These are phyloP conservation scores for Hemileccinum hortonii DNA, from an alignment of 1,284 basidiomycete genomes.

Conservation along the genomic window DNA sequence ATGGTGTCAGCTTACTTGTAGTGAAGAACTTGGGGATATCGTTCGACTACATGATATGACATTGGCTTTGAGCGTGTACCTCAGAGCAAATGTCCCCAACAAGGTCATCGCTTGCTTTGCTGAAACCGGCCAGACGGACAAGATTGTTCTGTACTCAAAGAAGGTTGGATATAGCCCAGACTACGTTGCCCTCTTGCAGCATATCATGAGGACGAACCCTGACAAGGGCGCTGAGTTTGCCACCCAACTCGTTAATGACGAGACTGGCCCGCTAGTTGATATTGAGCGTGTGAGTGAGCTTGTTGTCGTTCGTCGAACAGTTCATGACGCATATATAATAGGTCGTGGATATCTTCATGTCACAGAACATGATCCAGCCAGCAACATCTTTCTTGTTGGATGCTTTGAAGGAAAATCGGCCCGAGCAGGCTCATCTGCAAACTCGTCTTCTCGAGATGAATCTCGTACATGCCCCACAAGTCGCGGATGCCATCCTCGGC, in stretches of 20 bases:
- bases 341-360: constrained; percentile 99
- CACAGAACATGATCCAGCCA: constrained; percentile 99
- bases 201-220: constrained; percentile 94
- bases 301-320: neutral
- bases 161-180: constrained; percentile 96
- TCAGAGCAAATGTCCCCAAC: constrained; percentile 97
- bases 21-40: constrained; percentile 97
- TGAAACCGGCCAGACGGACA: constrained; percentile 98
- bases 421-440: constrained; percentile 95
- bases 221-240: constrained; percentile 99
- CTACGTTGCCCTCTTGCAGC: constrained; percentile 93
- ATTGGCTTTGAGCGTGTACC: constrained; percentile 96
- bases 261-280: constrained; percentile 90
- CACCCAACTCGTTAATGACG: constrained; percentile 92
- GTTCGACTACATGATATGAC: constrained; percentile 97
- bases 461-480: constrained; percentile 95
- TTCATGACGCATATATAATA: constrained; percentile 29
- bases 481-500: constrained; percentile 97
- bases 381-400: constrained; percentile 98
- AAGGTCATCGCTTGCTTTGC: constrained; percentile 99
- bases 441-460: constrained; percentile 99
- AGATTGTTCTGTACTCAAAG: constrained; percentile 98
- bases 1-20: constrained; percentile 81
- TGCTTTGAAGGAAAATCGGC: constrained; percentile 99
- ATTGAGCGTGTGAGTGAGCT: constrained; percentile 73